Conservation (phyloP, 2,329 filamentous ascomycete genomes). For the Talaromyces sp. region DNA sequence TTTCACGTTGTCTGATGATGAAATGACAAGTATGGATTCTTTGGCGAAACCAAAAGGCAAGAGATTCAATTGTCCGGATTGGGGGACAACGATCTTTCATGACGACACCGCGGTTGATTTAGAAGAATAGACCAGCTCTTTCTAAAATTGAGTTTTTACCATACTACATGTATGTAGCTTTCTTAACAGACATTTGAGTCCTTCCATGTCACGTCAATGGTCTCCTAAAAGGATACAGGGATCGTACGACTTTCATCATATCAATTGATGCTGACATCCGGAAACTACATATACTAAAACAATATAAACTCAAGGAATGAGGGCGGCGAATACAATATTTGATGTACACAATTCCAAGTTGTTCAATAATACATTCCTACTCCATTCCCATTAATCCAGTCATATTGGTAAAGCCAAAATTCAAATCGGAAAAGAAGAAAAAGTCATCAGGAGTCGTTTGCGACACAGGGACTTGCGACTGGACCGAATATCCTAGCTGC, state of each 20-base stretch:
- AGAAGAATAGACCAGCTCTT: slow-evolving; percentile 14
- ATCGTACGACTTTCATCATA: neutral
- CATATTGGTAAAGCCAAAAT: slow-evolving; percentile 4
- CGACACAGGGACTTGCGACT: neutral
- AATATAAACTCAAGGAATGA: no score
- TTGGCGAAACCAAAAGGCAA: slow-evolving; percentile 13
- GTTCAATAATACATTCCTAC: neutral
- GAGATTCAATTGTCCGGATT: slow-evolving; percentile 20
- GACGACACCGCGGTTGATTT: slow-evolving; percentile 19
- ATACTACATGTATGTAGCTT: no score
- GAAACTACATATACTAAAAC: no score
- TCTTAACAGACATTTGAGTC: neutral
- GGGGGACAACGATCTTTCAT: slow-evolving; percentile 19
- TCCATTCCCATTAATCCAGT: slow-evolving; percentile 2
- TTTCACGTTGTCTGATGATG: slow-evolving; percentile 13
- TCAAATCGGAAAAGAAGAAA: slow-evolving; percentile 5
- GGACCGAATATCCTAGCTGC: slow-evolving; percentile 1
- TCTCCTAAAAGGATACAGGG: neutral
- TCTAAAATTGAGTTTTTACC: neutral
- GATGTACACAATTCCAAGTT: no score
- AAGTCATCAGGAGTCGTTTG: slow-evolving; percentile 5
- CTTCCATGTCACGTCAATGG: neutral
- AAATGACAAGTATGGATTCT: slow-evolving; percentile 13
- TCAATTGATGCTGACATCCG: no score
- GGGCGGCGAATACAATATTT: no score